phyloP scores from a whole-genome alignment of 2,329 filamentous ascomycete genomes.

The Microdochium trichocladiopsis region DNA sequence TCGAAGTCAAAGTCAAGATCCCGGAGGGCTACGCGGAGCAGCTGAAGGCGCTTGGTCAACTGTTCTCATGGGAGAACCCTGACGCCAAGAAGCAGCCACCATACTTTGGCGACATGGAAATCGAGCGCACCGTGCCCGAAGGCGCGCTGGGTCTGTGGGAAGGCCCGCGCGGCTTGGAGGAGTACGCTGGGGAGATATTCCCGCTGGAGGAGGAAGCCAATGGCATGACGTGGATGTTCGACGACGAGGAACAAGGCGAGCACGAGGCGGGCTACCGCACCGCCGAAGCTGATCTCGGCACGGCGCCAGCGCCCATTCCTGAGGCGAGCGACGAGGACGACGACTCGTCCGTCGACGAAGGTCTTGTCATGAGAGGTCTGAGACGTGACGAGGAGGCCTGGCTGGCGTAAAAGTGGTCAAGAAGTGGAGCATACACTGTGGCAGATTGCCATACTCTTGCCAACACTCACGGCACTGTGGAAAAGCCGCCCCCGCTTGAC shows the following conservation, averaged over 20 bases:
- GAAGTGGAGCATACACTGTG: too few species aligned
- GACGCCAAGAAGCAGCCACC: conserved; percentile 52
- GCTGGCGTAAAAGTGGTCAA: conserved; percentile 35
- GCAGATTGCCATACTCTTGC: too few species aligned
- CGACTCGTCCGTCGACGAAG: conserved; percentile 50
- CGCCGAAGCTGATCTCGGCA: conserved; percentile 29
- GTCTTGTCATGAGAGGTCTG: conserved; percentile 47
- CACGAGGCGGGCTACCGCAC: conserved; percentile 11
- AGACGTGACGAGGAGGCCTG: conserved; percentile 54
- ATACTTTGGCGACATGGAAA: conserved; percentile 51
- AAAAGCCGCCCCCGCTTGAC: too few species aligned
- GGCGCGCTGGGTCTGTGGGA: conserved; percentile 84
- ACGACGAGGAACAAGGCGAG: conserved; percentile 37
- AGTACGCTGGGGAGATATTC: conserved; percentile 92
- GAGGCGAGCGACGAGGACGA: conserved; percentile 33
- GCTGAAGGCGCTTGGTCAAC: conserved; percentile 60
- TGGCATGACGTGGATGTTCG: conserved; percentile 85
- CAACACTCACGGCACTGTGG: too few species aligned
- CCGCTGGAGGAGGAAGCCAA: conserved; percentile 92
- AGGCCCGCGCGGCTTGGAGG: conserved; percentile 81
- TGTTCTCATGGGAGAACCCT: conserved; percentile 44
- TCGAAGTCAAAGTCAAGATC: conserved; percentile 79
- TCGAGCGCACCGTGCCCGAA: conserved; percentile 60
- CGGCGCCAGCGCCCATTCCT: conserved; percentile 38
- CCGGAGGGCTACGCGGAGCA: conserved; percentile 86